phyloP scores from a whole-genome alignment of 1,284 basidiomycete genomes.

The Ustilago cynodontis region DNA sequence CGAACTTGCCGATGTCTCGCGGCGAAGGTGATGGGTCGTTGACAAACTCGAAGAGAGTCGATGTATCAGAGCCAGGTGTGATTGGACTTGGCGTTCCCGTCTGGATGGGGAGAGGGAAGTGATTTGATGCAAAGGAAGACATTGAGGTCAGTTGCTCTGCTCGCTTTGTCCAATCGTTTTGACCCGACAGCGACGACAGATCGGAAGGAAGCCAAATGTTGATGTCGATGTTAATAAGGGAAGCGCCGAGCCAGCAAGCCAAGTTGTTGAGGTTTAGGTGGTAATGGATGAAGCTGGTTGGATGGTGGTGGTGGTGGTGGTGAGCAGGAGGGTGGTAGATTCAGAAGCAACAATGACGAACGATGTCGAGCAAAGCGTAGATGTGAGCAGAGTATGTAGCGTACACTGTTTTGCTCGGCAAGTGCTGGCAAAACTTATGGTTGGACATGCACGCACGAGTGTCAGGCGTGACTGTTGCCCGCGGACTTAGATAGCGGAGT shows the following conservation, averaged over 20 bases:
- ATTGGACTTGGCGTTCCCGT: slow-evolving; percentile 25
- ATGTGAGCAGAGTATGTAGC: background rate
- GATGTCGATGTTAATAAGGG: background rate
- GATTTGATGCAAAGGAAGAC: slow-evolving; percentile 24
- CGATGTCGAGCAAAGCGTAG: too few species aligned
- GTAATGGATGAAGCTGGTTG: background rate
- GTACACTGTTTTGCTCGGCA: background rate
- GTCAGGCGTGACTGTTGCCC: background rate
- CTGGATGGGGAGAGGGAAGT: slow-evolving; percentile 16
- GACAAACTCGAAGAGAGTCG: slow-evolving; percentile 40
- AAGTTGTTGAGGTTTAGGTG: background rate
- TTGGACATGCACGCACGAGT: background rate
- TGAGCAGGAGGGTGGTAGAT: background rate
- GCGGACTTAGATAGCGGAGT: background rate
- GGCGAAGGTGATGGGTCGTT: slow-evolving; percentile 16
- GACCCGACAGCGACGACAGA: slow-evolving; percentile 11
- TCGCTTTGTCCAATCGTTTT: slow-evolving; percentile 16
- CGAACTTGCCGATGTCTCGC: slow-evolving; percentile 6
- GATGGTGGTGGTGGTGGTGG: background rate
- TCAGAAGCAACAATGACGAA: too few species aligned
- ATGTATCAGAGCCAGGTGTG: slow-evolving; percentile 43
- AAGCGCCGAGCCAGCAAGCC: background rate
- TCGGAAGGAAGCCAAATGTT: background rate
- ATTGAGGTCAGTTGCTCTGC: slow-evolving; percentile 28
- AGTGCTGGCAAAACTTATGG: background rate